These are phyloP conservation scores for Aquilaria yunnanensis DNA, from an alignment of 345 rosid species.

Conservation along the genomic window DNA sequence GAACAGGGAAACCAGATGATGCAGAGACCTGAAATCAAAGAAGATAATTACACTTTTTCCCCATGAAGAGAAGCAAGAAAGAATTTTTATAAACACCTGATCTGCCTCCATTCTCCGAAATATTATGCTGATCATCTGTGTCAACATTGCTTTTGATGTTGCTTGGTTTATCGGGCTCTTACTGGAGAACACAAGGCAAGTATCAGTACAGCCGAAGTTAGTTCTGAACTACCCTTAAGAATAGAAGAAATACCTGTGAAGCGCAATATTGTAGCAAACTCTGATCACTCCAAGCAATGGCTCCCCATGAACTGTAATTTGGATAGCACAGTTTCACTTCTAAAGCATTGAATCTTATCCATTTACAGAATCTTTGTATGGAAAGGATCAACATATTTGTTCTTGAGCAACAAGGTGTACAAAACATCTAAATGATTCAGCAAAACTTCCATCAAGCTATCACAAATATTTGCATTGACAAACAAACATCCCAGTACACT, in stretches of 20 bases:
- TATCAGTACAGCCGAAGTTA: slow-evolving; percentile 5
- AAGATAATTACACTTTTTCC: slow-evolving; percentile 18
- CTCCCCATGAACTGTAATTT: slow-evolving; percentile 84
- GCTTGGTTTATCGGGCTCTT: slow-evolving; percentile 98
- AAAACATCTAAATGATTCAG: too few species aligned
- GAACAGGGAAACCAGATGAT: slow-evolving; percentile 40
- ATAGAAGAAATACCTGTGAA: slow-evolving; percentile 62
- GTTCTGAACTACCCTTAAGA: neutral
- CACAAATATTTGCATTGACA: too few species aligned
- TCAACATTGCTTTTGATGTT: slow-evolving; percentile 98
- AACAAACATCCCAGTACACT: too few species aligned
- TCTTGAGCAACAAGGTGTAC: too few species aligned
- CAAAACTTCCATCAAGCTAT: too few species aligned
- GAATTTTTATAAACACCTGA: slow-evolving; percentile 36
- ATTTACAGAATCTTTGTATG: slow-evolving; percentile 4
- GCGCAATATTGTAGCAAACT: slow-evolving; percentile 95
- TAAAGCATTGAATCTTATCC: neutral
- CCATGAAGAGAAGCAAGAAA: slow-evolving; percentile 2
- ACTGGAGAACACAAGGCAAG: slow-evolving; percentile 43
- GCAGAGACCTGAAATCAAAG: slow-evolving; percentile 52
- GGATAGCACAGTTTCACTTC: neutral
- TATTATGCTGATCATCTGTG: slow-evolving; percentile 94
- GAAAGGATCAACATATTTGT: too few species aligned
- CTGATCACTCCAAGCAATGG: slow-evolving; percentile 94
- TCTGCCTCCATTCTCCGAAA: slow-evolving; percentile 96